Conservation (phyloP, 345 rosid species). For the Acer negundo region DNA sequence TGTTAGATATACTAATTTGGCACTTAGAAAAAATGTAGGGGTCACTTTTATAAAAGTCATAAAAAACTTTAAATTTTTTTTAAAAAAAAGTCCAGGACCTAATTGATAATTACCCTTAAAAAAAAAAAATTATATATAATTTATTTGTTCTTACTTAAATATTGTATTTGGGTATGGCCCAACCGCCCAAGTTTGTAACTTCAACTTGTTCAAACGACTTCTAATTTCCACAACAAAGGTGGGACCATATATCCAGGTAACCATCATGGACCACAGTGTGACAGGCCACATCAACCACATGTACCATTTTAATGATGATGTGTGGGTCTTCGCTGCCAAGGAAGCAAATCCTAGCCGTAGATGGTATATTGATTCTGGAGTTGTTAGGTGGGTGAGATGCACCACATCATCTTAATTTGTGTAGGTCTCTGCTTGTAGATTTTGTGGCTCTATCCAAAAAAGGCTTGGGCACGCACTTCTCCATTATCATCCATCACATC, state of each 20-base stretch:
- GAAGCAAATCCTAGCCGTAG: constrained; percentile 56
- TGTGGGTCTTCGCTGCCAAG: constrained; percentile 55
- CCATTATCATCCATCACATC: too few species aligned
- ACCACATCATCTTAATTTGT: too few species aligned
- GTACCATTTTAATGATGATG: constrained; percentile 21
- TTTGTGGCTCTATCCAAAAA: too few species aligned
- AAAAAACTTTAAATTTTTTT: too few species aligned
- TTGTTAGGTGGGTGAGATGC: constrained; percentile 62
- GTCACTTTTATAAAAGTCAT: too few species aligned
- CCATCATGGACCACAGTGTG: constrained; percentile 42
- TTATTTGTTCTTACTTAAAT: constrained; percentile 41
- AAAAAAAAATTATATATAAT: too few species aligned
- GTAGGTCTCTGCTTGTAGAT: too few species aligned
- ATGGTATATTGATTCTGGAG: constrained; percentile 62
- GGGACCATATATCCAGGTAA: constrained; percentile 51
- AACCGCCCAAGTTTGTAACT: constrained; percentile 71
- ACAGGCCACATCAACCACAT: constrained; percentile 62
- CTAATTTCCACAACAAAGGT: constrained; percentile 52
- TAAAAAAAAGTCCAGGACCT: too few species aligned
- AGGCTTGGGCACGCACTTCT: too few species aligned
- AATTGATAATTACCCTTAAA: too few species aligned
- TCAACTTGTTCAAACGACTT: constrained; percentile 45
- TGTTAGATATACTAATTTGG: too few species aligned
- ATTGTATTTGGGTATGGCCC: constrained; percentile 71
- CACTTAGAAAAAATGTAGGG: too few species aligned